Evolutionary conservation across 2,329 filamentous ascomycete species (phyloP), one percentile per base, ranked within the genome.

Genomic region (Dichotomopilus funicola): DNA sequence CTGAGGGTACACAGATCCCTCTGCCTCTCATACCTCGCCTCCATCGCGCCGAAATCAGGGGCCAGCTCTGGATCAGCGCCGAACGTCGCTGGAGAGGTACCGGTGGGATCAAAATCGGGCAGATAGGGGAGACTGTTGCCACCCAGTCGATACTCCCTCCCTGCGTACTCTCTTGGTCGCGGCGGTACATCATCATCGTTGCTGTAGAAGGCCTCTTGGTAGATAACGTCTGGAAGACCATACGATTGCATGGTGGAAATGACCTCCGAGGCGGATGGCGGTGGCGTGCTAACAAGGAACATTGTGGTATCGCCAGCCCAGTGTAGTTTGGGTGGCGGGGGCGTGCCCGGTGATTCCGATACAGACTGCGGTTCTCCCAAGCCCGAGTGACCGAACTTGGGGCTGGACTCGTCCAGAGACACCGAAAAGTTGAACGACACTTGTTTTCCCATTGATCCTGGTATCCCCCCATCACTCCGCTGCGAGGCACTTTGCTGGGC

Each of bases 181-280:
- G 86, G 79, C 10, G 91, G 91, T 0, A 96, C 87, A 70, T 97
- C 94, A 50, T 77, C 78, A 59, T 95, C 89, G 34, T 88, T 78
- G 63, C 91, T 88, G 67, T 96, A 97, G 65, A 86, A 91, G 0
- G 91, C 86, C 66, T 91, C 85, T 68, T 91, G 88, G 61, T 96
- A 95, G 49, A 96, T 79, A 11, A 88, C 79, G 56, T 85, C 77
- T 0, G 88, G 87, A 7, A 84, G 71, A 10, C 77, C 77, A 55
- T 77, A 70, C n/a, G 75, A 67, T 62, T 77, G 70, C 68, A 90
- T 77, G 0, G 83, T 86, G 1, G 73, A 72, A 2, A 73, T 66
- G 1, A 90, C 73, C 62, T 75, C 78, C 33, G 60, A 58, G 1
- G 54, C 55, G 8, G 68, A 65, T 1, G 74, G 74, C 11, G 74